These are phyloP conservation scores for Ceratobasidium sp. DNA, from an alignment of 1,284 basidiomycete genomes.

Conservation along the genomic window DNA sequence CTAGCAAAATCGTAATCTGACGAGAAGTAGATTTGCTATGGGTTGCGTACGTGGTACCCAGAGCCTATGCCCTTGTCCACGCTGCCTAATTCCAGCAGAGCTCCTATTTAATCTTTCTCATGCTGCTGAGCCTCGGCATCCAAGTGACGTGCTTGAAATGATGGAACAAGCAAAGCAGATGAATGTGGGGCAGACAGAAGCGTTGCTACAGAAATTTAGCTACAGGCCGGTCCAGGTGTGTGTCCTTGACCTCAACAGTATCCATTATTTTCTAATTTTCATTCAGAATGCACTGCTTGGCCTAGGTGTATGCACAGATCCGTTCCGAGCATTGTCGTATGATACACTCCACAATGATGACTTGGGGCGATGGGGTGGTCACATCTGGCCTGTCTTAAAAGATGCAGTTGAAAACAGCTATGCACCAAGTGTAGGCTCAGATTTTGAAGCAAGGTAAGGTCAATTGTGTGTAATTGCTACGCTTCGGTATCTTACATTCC, in stretches of 20 bases:
- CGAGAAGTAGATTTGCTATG: neutral
- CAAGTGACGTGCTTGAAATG: neutral
- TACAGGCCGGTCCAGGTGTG: neutral
- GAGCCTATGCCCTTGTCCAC: neutral
- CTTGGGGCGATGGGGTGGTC: constrained; percentile 1
- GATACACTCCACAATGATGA: constrained; percentile 10
- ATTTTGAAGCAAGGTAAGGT: neutral
- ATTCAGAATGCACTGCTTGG: neutral
- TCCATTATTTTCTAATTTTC: no score
- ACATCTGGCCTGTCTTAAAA: neutral
- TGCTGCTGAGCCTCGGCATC: neutral
- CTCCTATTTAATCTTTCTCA: neutral
- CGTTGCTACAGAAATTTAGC: neutral
- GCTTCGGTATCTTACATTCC: no score
- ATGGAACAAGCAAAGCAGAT: neutral
- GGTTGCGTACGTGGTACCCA: neutral
- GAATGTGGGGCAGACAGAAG: neutral
- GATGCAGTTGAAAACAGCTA: neutral
- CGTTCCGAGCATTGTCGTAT: neutral
- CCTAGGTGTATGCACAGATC: neutral
- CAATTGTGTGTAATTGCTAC: neutral
- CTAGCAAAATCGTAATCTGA: neutral
- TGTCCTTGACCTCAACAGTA: neutral
- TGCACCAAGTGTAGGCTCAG: neutral
- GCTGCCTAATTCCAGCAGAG: neutral